A percentile compares a stretch with the other conserved stretches of the same genome.
Evolutionary conservation across 2,329 filamentous ascomycete species (phyloP).

Genomic region (Fusarium haematococcum): DNA sequence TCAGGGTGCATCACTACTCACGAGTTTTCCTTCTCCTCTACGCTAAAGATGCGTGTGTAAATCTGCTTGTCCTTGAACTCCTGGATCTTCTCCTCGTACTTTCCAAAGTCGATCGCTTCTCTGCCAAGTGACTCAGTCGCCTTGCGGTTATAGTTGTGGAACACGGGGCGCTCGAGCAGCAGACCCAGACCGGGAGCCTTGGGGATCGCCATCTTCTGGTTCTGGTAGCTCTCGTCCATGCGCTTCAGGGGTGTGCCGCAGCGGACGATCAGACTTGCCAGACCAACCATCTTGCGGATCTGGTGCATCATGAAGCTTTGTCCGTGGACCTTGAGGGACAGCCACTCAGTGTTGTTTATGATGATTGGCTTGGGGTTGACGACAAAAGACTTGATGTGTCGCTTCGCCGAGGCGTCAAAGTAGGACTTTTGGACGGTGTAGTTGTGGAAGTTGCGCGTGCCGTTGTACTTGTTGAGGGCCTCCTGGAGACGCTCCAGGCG

Average conservation of each 20-base stretch:
- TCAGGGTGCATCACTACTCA: slow-evolving; percentile 61
- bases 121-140: slow-evolving; percentile 72
- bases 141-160: slow-evolving; percentile 86
- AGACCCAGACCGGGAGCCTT: slow-evolving; percentile 93
- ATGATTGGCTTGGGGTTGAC: slow-evolving; percentile 81
- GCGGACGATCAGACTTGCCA: slow-evolving; percentile 86
- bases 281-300: slow-evolving; percentile 98
- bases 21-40: slow-evolving; percentile 89
- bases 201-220: slow-evolving; percentile 84
- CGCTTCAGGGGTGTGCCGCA: slow-evolving; percentile 81
- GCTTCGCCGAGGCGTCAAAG: slow-evolving; percentile 85
- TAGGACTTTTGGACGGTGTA: slow-evolving; percentile 92
- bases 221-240: slow-evolving; percentile 79
- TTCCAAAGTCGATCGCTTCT: slow-evolving; percentile 81
- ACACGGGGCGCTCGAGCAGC: slow-evolving; percentile 90
- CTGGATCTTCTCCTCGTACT: slow-evolving; percentile 81
- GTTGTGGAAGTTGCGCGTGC: slow-evolving; percentile 95
- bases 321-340: slow-evolving; percentile 94
- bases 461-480: slow-evolving; percentile 79
- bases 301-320: slow-evolving; percentile 99
- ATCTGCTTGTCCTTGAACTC: slow-evolving; percentile 94
- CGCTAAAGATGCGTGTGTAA: slow-evolving; percentile 89
- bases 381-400: slow-evolving; percentile 92
- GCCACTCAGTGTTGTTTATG: slow-evolving; percentile 93
- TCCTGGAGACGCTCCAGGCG: slow-evolving; percentile 82